Evolutionary conservation across 2,329 filamentous ascomycete species (phyloP).

Genomic region (Penicillium brevicompactum): DNA sequence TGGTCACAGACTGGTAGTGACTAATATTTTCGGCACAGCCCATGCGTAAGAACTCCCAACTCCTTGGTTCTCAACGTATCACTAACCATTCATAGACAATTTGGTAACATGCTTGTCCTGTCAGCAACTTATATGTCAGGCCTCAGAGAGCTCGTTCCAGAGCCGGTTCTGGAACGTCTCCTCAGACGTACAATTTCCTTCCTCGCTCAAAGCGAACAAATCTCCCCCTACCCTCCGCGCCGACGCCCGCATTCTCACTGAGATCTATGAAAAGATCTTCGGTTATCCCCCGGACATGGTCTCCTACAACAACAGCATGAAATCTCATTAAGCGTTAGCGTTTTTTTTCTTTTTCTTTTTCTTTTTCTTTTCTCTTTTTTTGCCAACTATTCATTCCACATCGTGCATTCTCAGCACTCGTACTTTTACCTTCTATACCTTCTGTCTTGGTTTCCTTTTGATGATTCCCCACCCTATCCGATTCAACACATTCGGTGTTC

Average conservation of each 20-base stretch:
- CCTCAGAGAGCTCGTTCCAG: conserved; percentile 61
- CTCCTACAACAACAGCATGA: background rate
- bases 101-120: conserved; percentile 91
- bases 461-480: conserved; percentile 4
- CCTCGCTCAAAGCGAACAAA: conserved; percentile 67
- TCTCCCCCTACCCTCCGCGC: conserved; percentile 71
- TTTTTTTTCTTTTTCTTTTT: background rate
- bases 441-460: conserved; percentile 4
- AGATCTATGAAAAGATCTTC: conserved; percentile 50
- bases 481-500: background rate
- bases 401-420: conserved; percentile 2
- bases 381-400: background rate
- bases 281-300: conserved; percentile 29
- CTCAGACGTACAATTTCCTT: conserved; percentile 76
- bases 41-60: conserved; percentile 5
- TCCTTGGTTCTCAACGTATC: background rate
- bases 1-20: conserved; percentile 7
- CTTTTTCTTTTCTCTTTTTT: background rate
- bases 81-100: conserved; percentile 68
- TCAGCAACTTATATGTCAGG: conserved; percentile 75
- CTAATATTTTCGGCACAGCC: conserved; percentile 11
- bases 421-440: conserved; percentile 6
- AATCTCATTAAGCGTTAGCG: conserved; percentile 1
- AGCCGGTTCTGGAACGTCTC: conserved; percentile 59
- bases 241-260: conserved; percentile 72